A percentile compares a stretch with the other conserved stretches of the same genome.
These are phyloP conservation scores for Mucor indicus DNA, from an alignment of 371 early-diverging fungal genomes.

Conservation along the genomic window DNA sequence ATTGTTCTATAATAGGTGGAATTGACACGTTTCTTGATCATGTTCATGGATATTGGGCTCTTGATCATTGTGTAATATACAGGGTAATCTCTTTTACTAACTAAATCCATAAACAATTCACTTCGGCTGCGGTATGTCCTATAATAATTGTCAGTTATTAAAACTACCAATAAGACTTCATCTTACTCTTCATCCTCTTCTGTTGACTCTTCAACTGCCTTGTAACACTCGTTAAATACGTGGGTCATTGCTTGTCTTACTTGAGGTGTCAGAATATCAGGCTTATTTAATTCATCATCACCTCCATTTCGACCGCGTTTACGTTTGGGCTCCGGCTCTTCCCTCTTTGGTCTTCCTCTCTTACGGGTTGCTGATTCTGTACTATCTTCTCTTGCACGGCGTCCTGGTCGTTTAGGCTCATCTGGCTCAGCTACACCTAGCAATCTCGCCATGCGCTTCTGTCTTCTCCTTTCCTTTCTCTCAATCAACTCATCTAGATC, in stretches of 20 bases:
- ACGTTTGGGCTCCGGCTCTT: conserved; percentile 20
- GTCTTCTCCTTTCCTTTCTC: conserved; percentile 24
- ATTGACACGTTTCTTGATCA: conserved; percentile 63
- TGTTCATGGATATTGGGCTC: conserved; percentile 77
- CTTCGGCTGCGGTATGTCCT: conserved; percentile 43
- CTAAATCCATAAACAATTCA: conserved; percentile 73
- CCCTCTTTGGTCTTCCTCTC: conserved; percentile 40
- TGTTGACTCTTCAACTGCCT: conserved; percentile 53
- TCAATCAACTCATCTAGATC: conserved; percentile 63
- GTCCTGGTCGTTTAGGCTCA: conserved; percentile 6
- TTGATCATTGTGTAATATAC: conserved; percentile 83
- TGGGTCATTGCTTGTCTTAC: conserved; percentile 50
- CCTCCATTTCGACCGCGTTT: conserved; percentile 17
- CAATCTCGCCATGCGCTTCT: conserved; percentile 13
- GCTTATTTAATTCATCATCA: conserved; percentile 17
- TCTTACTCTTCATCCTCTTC: conserved; percentile 45
- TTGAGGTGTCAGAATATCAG: conserved; percentile 26
- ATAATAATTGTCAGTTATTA: background rate
- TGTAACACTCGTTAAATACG: conserved; percentile 47
- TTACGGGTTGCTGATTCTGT: conserved; percentile 30
- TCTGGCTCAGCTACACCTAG: conserved; percentile 5
- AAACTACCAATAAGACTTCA: no score
- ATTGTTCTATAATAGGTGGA: conserved; percentile 51
- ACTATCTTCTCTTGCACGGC: conserved; percentile 17
- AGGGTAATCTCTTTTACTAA: conserved; percentile 75